A percentile compares a stretch with the other conserved stretches of the same genome.
Evolutionary conservation across 2,329 filamentous ascomycete genomes (phyloP).

Genomic region (Colletotrichum godetiae): DNA sequence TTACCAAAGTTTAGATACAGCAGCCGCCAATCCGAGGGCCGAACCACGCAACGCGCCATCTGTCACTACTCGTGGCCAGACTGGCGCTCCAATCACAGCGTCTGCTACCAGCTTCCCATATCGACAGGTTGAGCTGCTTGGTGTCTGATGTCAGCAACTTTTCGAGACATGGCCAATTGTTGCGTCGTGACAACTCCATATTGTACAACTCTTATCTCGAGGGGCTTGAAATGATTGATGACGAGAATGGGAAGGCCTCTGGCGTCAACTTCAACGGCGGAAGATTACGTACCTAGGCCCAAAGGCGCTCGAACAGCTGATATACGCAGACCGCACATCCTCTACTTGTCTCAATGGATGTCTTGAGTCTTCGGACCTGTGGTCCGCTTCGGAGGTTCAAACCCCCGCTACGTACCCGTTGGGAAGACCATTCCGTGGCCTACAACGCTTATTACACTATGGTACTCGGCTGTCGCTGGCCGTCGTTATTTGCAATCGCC

Average conservation of each 20-base stretch:
- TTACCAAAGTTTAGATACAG: conserved; percentile 6
- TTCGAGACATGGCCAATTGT: background rate
- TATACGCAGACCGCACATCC: background rate
- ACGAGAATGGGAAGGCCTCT: background rate
- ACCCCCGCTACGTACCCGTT: background rate
- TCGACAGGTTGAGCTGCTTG: background rate
- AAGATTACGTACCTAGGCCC: background rate
- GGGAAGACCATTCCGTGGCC: background rate
- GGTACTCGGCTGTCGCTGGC: background rate
- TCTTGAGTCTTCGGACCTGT: background rate
- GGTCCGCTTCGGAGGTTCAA: background rate
- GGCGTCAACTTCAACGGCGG: background rate
- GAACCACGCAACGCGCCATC: background rate
- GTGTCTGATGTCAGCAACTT: conserved; percentile 8
- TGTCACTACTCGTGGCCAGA: background rate
- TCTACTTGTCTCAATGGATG: background rate
- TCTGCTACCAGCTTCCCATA: background rate
- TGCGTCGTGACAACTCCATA: background rate
- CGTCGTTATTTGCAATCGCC: background rate
- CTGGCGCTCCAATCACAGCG: conserved; percentile 4
- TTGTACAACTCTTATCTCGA: background rate
- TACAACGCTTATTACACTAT: background rate
- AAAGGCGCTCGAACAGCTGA: background rate
- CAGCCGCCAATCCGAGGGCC: background rate
- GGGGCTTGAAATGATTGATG: background rate